Percentiles rank a stretch among this genome's conserved stretches.
Conservation (phyloP, 768 basidiomycete genomes). For the Trametes cinnabarina region DNA sequence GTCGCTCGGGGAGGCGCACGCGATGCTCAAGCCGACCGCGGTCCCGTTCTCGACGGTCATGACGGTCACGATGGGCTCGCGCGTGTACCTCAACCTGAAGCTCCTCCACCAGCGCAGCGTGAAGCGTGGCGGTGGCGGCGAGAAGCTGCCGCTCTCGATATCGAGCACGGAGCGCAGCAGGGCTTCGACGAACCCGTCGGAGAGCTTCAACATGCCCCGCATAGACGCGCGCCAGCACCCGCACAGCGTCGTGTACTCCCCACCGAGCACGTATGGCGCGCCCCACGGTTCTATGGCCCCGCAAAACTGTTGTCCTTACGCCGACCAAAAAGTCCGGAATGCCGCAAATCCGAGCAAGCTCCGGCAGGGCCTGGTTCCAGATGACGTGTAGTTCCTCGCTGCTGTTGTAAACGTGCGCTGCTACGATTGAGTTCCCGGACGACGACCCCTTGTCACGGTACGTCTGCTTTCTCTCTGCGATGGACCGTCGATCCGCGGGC, state of each 20-base stretch:
- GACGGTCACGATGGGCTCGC: constrained; percentile 33
- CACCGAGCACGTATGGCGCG: no score
- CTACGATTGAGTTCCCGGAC: not conserved
- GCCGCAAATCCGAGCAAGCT: not conserved
- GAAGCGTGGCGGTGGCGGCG: not conserved
- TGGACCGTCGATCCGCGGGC: not conserved
- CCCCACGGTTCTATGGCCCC: no score
- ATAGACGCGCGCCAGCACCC: not conserved
- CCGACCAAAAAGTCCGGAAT: not conserved
- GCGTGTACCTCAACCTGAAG: constrained; percentile 17
- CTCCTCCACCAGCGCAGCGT: not conserved
- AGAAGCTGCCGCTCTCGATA: not conserved
- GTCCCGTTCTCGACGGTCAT: constrained; percentile 15
- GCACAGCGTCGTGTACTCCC: not conserved
- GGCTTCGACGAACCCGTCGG: not conserved
- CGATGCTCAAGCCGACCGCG: constrained; percentile 15
- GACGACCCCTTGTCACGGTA: not conserved
- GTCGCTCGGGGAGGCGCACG: constrained; percentile 6
- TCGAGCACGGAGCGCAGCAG: not conserved
- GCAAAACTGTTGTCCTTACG: no score
- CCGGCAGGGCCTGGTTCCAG: not conserved
- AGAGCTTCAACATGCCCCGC: not conserved
- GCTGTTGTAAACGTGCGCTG: not conserved
- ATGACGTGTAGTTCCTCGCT: not conserved
- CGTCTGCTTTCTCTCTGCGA: not conserved